Percentiles rank a stretch among this genome's conserved stretches.
Evolutionary conservation across 352 stramenopile species (phyloP).

Genomic region (Globisporangium cederbergense): DNA sequence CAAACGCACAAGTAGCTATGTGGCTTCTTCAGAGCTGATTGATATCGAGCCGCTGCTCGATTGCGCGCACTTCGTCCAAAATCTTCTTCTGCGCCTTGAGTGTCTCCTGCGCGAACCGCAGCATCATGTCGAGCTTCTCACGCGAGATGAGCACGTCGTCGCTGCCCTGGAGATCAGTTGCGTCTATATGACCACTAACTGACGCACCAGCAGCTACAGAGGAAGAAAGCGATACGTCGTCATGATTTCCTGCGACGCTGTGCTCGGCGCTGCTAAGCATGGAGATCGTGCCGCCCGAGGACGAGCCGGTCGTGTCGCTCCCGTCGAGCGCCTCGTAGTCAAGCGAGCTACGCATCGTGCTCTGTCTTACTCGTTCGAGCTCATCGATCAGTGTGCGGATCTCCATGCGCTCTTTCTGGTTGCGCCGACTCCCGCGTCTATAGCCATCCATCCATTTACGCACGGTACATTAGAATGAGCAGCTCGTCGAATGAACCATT

Average conservation of each 20-base stretch:
- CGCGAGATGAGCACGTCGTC: slow-evolving; percentile 44
- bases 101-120: slow-evolving; percentile 54
- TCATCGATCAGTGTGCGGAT: slow-evolving; percentile 55
- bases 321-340: slow-evolving; percentile 25
- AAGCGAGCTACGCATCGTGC: slow-evolving; percentile 11
- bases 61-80: slow-evolving; percentile 48
- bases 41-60: slow-evolving; percentile 37
- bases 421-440: slow-evolving; percentile 21
- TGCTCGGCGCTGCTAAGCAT: slow-evolving; percentile 19
- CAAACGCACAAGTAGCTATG: not conserved
- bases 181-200: too few relatives aligned
- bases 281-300: slow-evolving; percentile 1
- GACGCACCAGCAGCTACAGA: not conserved
- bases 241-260: slow-evolving; percentile 19
- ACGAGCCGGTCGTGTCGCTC: not conserved
- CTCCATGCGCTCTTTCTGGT: slow-evolving; percentile 49
- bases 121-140: slow-evolving; percentile 50
- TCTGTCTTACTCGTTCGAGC: slow-evolving; percentile 47
- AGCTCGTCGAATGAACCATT: not conserved
- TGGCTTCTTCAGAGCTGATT: slow-evolving; percentile 5
- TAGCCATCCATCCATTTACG: not conserved
- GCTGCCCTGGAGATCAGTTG: slow-evolving; percentile 7
- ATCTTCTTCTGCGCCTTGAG: slow-evolving; percentile 59
- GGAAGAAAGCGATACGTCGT: not conserved
- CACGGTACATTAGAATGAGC: not conserved